These are phyloP conservation scores for Takakia lepidozioides DNA, from an alignment of 225 moss, liverwort and hornwort species.

Conservation along the genomic window DNA sequence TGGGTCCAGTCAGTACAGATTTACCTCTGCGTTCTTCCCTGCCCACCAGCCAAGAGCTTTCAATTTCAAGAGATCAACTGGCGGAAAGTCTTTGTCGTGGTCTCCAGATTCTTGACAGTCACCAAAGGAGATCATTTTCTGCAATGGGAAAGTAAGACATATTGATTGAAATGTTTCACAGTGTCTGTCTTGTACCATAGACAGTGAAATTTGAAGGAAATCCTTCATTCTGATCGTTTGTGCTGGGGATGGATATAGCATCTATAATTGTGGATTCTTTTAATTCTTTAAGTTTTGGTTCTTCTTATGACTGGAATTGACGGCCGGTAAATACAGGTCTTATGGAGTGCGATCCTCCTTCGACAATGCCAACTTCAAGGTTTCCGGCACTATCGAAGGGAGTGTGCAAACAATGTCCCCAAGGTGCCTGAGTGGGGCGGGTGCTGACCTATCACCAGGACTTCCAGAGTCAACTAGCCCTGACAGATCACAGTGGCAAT, in stretches of 20 bases:
- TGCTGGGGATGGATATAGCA: no score
- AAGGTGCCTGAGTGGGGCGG: no score
- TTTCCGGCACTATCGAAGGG: conserved; percentile 11
- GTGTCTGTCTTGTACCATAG: no score
- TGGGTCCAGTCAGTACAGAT: conserved; percentile 10
- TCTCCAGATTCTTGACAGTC: conserved; percentile 70
- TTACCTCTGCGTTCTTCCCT: conserved; percentile 13
- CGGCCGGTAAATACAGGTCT: conserved; percentile 10
- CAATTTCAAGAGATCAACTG: conserved; percentile 61
- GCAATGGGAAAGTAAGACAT: conserved; percentile 26
- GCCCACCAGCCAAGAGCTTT: conserved; percentile 42
- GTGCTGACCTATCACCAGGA: no score
- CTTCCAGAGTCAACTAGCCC: no score
- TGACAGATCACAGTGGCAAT: conserved; percentile 11
- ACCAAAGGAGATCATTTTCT: conserved; percentile 38
- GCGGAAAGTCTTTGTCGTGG: conserved; percentile 83
- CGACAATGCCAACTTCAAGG: conserved; percentile 24
- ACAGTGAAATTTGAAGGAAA: no score
- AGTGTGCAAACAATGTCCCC: no score
- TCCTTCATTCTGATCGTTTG: no score
- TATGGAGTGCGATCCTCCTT: conserved; percentile 55
- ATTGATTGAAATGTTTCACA: not conserved
- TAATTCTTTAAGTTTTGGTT: no score
- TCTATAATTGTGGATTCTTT: no score
- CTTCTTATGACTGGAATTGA: no score